Percentiles rank a stretch among this genome's conserved stretches.
Evolutionary conservation across 495 filamentous ascomycete genomes (phyloP).

Genomic region (Penicillium roqueforti): DNA sequence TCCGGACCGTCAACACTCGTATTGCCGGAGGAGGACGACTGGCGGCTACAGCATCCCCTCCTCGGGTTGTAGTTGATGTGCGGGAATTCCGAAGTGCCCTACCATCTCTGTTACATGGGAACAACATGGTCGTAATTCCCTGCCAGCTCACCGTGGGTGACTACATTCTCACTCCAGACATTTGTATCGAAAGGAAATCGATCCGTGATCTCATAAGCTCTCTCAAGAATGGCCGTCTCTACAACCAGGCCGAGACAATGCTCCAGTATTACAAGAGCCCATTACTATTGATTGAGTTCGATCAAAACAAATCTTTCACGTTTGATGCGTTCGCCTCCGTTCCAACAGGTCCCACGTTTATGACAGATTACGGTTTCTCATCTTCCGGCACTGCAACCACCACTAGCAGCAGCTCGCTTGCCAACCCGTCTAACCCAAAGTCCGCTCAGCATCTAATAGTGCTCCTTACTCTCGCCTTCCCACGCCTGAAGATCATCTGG

Average conservation of each 20-base stretch:
- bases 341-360: conserved; percentile 34
- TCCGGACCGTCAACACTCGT: conserved; percentile 92
- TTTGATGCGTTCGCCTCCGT: conserved; percentile 77
- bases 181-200: conserved; percentile 93
- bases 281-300: conserved; percentile 95
- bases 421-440: conserved; percentile 47
- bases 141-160: conserved; percentile 96
- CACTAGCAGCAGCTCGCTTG: conserved; percentile 43
- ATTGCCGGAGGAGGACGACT: conserved; percentile 91
- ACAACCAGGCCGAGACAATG: conserved; percentile 92
- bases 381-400: conserved; percentile 54
- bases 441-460: conserved; percentile 92
- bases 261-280: conserved; percentile 84
- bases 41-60: conserved; percentile 85
- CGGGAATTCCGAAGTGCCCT: conserved; percentile 93
- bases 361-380: conserved; percentile 61
- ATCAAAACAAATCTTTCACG: conserved; percentile 94
- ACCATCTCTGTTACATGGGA: conserved; percentile 85
- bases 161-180: conserved; percentile 84
- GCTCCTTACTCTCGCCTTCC: conserved; percentile 88
- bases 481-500: conserved; percentile 87
- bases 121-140: conserved; percentile 78
- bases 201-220: conserved; percentile 86
- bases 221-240: conserved; percentile 86
- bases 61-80: conserved; percentile 88